Percentiles rank a stretch among this genome's conserved stretches.
Evolutionary conservation across 1,284 basidiomycete species (phyloP).

Genomic region (Ustilago xerochloae): DNA sequence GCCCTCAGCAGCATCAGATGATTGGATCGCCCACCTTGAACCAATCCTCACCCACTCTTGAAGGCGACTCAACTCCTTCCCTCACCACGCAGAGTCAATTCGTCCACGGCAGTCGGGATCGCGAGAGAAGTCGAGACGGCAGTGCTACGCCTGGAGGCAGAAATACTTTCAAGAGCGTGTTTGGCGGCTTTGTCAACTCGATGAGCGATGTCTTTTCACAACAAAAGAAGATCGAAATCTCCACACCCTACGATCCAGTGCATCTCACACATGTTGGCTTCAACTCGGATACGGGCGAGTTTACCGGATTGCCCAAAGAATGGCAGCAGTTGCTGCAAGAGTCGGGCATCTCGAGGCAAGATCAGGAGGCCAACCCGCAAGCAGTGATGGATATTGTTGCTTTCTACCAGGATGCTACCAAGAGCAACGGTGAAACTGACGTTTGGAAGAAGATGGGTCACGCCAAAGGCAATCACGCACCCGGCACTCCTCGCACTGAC

Average conservation of each 20-base stretch:
- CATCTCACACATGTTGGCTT: constrained; percentile 99
- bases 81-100: constrained; percentile 51
- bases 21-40: constrained; percentile 33
- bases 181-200: constrained; percentile 68
- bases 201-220: constrained; percentile 78
- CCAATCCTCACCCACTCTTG: constrained; percentile 40
- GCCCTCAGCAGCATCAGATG: constrained; percentile 41
- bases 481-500: constrained; percentile 39
- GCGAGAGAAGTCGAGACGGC: constrained; percentile 46
- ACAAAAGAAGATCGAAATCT: constrained; percentile 89
- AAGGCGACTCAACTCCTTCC: constrained; percentile 19
- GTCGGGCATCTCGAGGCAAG: constrained; percentile 90
- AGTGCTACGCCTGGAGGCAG: constrained; percentile 38
- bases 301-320: constrained; percentile 88
- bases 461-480: constrained; percentile 44
- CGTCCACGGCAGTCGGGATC: constrained; percentile 31
- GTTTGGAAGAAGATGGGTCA: constrained; percentile 69
- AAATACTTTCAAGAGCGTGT: constrained; percentile 67
- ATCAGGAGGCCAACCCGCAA: constrained; percentile 98
- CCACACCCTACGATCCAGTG: constrained; percentile 97
- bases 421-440: constrained; percentile 63
- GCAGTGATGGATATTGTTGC: constrained; percentile 99
- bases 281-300: constrained; percentile 98
- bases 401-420: constrained; percentile 84
- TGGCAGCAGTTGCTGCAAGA: constrained; percentile 98